phyloP scores from a whole-genome alignment of 2,329 filamentous ascomycete genomes.

The Alternaria infectoria region DNA sequence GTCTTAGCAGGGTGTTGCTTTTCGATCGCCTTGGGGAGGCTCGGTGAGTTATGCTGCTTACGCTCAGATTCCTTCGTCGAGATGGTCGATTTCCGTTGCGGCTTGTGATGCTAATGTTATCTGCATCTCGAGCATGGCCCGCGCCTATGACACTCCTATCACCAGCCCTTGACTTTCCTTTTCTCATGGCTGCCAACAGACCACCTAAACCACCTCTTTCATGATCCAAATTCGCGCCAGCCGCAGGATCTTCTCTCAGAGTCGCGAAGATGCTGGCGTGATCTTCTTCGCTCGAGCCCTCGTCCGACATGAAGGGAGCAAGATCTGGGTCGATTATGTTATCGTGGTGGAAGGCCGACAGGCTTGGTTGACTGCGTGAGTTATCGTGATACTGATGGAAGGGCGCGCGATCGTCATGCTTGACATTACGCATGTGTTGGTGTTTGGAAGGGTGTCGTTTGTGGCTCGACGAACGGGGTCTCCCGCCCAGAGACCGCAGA shows the following conservation, averaged over 20 bases:
- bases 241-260: conserved; percentile 69
- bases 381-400: conserved; percentile 83
- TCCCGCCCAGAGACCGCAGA: conserved; percentile 72
- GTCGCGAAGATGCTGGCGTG: conserved; percentile 83
- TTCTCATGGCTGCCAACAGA: conserved; percentile 74
- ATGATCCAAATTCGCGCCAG: conserved; percentile 68
- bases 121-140: conserved; percentile 69
- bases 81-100: conserved; percentile 67
- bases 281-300: conserved; percentile 90
- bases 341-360: conserved; percentile 96
- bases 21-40: conserved; percentile 72
- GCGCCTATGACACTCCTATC: conserved; percentile 72
- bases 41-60: conserved; percentile 76
- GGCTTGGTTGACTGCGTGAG: conserved; percentile 66
- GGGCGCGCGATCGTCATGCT: conserved; percentile 82
- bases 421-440: conserved; percentile 79
- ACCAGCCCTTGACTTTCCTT: conserved; percentile 72
- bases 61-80: conserved; percentile 82
- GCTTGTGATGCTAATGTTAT: conserved; percentile 69
- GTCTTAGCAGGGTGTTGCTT: conserved; percentile 61
- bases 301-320: conserved; percentile 93
- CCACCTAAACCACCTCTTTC: conserved; percentile 77
- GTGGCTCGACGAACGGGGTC: conserved; percentile 79
- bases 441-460: conserved; percentile 88
- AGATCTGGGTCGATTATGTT: conserved; percentile 98